Evolutionary conservation across 2,329 filamentous ascomycete genomes (phyloP), one percentile per base, ranked within the genome.

Genomic region (Cercospora sojina): DNA sequence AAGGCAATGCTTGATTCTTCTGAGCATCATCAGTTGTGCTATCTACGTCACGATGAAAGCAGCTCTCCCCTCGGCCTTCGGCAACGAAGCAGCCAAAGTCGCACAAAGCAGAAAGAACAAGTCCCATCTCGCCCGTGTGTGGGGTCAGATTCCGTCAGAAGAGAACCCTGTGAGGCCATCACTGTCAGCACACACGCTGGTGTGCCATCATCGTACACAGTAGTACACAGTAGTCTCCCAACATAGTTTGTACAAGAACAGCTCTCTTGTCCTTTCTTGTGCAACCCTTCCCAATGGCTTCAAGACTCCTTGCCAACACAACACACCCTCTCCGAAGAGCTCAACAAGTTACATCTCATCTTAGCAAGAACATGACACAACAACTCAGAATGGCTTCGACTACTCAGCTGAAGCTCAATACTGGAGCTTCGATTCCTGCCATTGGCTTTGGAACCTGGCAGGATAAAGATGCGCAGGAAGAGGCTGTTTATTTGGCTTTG

Each of bases 391-490:
- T 73, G 67, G 74, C 76, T 66, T 71, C 74, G 29, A 74, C 74
- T 12, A 77, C 76, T 3, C 64, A 69, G 3, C 70, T 73, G 60
- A 75, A 75, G 62, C 74, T 79, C 62, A 78, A 79, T 70, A 79
- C 77, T n/a, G 77, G 77, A 29, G 75, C 76, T 3, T 72, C 66
- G 16, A 78, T 77, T 51, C 76, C 77, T 5, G 74, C 75, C 10
- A 60, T 78, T 8, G 77, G 77, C 31, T 84, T 86, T 62, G 84
- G 84, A 3, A 86, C 84, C 41, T 86, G 83, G 83, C 83, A 86
- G 70, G 83, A 85, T 69, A 79, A 79, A 68, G 77, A 81, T 6
- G 80, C 79, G 1, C 83, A 85, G 72, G 69, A 72, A 59, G 83
- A 84, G 27, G 82, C 83, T 2, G 83, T 86, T 7, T 67, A 74